Evolutionary conservation across 495 filamentous ascomycete species (phyloP).

Genomic region (Talaromyces nanjingensis): DNA sequence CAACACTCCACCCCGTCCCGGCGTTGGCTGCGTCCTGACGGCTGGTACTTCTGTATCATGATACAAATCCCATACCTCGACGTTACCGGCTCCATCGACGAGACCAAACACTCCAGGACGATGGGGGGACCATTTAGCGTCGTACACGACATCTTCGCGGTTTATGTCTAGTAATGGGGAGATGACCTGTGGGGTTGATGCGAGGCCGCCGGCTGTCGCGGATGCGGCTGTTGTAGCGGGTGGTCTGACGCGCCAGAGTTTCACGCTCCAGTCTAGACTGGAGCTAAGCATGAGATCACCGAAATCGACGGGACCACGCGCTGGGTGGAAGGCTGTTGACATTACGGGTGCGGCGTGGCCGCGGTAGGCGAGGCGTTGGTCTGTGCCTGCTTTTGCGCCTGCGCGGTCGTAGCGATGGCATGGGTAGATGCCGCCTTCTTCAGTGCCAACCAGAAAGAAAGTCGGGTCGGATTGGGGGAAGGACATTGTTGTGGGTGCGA

Average conservation of each 20-base stretch:
- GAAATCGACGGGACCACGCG: conserved; percentile 82
- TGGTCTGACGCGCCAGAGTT: conserved; percentile 88
- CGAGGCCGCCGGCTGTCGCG: conserved; percentile 30
- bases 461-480: conserved; percentile 95
- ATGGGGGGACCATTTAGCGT: conserved; percentile 86
- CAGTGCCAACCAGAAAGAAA: conserved; percentile 93
- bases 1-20: conserved; percentile 43
- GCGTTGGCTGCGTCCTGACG: conserved; percentile 63
- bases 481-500: conserved; percentile 89
- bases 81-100: conserved; percentile 85
- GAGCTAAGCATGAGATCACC: conserved; percentile 85
- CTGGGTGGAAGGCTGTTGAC: conserved; percentile 91
- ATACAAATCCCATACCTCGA: conserved; percentile 94
- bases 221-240: conserved; percentile 41
- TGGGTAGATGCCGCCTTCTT: conserved; percentile 91
- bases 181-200: conserved; percentile 36
- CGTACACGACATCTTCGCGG: conserved; percentile 93
- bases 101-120: conserved; percentile 89
- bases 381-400: conserved; percentile 91
- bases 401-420: conserved; percentile 96
- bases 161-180: conserved; percentile 79
- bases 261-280: conserved; percentile 91
- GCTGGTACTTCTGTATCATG: conserved; percentile 87
- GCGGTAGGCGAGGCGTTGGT: conserved; percentile 73
- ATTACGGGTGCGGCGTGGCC: conserved; percentile 93